Conservation (phyloP, 2,329 filamentous ascomycete species). For the Ceratocystis smalleyi region DNA sequence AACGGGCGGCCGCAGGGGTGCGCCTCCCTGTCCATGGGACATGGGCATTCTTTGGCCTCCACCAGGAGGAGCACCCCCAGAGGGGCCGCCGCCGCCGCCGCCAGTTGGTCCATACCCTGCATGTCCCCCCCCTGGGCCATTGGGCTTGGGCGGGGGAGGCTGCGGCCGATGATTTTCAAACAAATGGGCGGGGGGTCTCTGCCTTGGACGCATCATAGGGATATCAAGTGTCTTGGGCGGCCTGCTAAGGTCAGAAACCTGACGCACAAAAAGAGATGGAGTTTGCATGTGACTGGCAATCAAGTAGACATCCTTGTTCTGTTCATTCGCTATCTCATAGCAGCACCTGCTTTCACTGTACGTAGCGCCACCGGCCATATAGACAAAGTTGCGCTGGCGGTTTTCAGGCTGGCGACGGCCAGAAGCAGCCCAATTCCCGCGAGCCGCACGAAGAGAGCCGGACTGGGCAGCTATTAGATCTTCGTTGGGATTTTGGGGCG, state of each 20-base stretch:
- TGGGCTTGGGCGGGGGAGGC: constrained; percentile 10
- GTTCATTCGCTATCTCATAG: constrained; percentile 64
- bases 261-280: constrained; percentile 65
- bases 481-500: constrained; percentile 47
- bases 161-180: constrained; percentile 44
- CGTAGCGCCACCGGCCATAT: constrained; percentile 88
- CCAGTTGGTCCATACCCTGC: constrained; percentile 4
- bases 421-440: constrained; percentile 87
- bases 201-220: constrained; percentile 63
- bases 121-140: constrained; percentile 2
- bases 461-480: constrained; percentile 42
- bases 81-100: not conserved
- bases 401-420: constrained; percentile 60
- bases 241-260: constrained; percentile 63
- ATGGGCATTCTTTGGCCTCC: constrained; percentile 1
- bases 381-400: constrained; percentile 78
- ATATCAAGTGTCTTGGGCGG: constrained; percentile 64
- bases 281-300: constrained; percentile 86
- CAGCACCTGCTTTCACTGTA: constrained; percentile 80
- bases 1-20: constrained; percentile 6
- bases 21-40: not conserved
- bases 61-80: not conserved
- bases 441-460: constrained; percentile 73
- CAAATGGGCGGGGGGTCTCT: constrained; percentile 70
- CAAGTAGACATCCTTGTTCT: constrained; percentile 70